Evolutionary conservation across 2,329 filamentous ascomycete species (phyloP).

Genomic region (Aspergillus ruber): DNA sequence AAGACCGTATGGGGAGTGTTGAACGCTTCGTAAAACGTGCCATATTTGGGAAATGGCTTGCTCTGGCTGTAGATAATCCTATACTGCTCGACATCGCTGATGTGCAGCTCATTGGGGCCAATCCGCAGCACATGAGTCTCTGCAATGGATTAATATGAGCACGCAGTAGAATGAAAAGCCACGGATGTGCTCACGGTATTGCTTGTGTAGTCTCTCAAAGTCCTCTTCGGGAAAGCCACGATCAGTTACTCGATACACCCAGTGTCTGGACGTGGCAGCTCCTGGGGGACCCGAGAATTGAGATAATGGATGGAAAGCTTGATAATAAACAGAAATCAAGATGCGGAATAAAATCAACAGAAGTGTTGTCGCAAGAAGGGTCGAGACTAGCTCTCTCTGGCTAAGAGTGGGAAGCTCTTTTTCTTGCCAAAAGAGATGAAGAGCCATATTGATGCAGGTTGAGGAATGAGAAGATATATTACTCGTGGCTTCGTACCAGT

Average conservation of each 20-base stretch:
- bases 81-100: constrained; percentile 3
- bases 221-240: not conserved
- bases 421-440: no score
- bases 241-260: not conserved
- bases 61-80: constrained; percentile 7
- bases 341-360: not conserved
- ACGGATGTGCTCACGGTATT: not conserved
- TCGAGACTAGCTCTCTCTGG: no score
- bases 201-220: not conserved
- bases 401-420: no score
- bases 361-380: no score
- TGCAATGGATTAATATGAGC: not conserved
- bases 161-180: not conserved
- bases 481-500: no score
- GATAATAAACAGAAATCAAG: not conserved
- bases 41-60: constrained; percentile 4
- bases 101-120: constrained; percentile 7
- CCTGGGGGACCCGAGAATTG: not conserved
- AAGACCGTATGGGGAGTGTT: constrained; percentile 4
- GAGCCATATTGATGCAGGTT: no score
- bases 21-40: constrained; percentile 2
- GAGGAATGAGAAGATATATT: no score
- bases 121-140: constrained; percentile 1
- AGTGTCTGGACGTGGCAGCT: not conserved
- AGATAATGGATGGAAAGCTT: not conserved